Evolutionary conservation across 352 stramenopile species (phyloP), one percentile per base, ranked within the genome.

Genomic region (Phytophthora sp.): DNA sequence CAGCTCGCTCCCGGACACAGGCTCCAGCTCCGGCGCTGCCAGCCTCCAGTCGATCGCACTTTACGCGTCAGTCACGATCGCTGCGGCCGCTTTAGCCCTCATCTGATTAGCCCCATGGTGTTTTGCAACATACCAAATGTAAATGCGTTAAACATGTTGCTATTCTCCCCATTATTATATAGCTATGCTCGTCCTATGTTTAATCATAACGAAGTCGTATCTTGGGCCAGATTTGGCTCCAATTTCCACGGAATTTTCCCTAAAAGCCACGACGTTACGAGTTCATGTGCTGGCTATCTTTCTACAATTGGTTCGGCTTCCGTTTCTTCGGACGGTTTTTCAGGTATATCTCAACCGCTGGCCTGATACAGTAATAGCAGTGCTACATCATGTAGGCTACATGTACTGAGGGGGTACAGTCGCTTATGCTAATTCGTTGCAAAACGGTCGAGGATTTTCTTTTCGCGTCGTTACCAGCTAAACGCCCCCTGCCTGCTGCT

Each of bases 361-460:
- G 13, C 20, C 30, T 9, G 42, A 50, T 20, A 13, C n/a, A n/a
- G n/a, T n/a, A n/a, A n/a, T n/a, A n/a, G n/a, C n/a, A n/a, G n/a
- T n/a, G n/a, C n/a, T n/a, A n/a, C n/a, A n/a, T n/a, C n/a, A n/a
- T n/a, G n/a, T n/a, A n/a, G n/a, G n/a, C 44, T 56, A 8, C 30
- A 11, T 56, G 42, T 41, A 18, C 31, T 20, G 30, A 23, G 29
- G 30, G 15, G 61, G 9, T 36, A 26, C 26, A 47, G 30, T 59
- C 53, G 46, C 15, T 33, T 33, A 12, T 11, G 7, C 5, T 12
- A 21, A 33, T 45, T 57, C 50, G 29, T 71, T 71, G 39, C 47
- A 72, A 73, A 73, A 75, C 54, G 35, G 60, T 51, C 46, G 33
- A 24, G 41, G 39, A 60, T 63, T 57, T 66, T 42, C 31, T 58